Evolutionary conservation across 1,139 yeast genomes (phyloP), one percentile per base, ranked within the genome.

Genomic region (Protomyces pachydermus): DNA sequence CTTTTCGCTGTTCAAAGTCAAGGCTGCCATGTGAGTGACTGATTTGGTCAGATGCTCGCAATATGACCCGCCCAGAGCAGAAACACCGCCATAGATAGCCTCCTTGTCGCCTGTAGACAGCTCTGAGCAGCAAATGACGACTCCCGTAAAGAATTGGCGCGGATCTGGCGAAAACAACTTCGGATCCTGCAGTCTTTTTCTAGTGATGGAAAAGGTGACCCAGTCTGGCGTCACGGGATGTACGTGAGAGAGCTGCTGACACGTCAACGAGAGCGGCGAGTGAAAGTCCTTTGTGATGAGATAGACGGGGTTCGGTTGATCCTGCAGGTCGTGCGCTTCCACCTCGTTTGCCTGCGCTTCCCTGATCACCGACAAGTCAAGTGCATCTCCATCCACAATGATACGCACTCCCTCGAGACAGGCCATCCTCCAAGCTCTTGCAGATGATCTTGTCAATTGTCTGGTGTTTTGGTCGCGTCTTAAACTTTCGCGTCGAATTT

Each of bases 1-100:
- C 62, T 70, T 73, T 1, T 70, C 68, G 67, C 86, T 86, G 39
- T 81, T 75, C 34, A 81, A 72, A 69, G 82, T 83, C 9, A 75
- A 71, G 0, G 95, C 82, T 16, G 91, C 77, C 58, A 90, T 79
- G 77, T 91, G 97, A 0, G 97, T 89, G 1, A 95, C 88, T 67
- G 81, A 81, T 62, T 81, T 81, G 9, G 89, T 84, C 42, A 91
- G 74, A n/a, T 80, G 79, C 65, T 85, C 86, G 64, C 84, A 76
- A 71, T 79, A 85, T 57, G 81, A 82, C 0, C 97, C 97, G 0
- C 96, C 97, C 69, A 88, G 79, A 0, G 88, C 86, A 38, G 81
- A 74, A 0, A 87, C 85, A 0, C 86, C 89, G 3, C 84, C 88
- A 68, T 84, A 82, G 20, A 87, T 80, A 12, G 82, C 83, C 65